Base-by-base conservation (phyloP, 2,329 filamentous ascomycete genomes). In the Ustilaginoidea virens region DNA sequence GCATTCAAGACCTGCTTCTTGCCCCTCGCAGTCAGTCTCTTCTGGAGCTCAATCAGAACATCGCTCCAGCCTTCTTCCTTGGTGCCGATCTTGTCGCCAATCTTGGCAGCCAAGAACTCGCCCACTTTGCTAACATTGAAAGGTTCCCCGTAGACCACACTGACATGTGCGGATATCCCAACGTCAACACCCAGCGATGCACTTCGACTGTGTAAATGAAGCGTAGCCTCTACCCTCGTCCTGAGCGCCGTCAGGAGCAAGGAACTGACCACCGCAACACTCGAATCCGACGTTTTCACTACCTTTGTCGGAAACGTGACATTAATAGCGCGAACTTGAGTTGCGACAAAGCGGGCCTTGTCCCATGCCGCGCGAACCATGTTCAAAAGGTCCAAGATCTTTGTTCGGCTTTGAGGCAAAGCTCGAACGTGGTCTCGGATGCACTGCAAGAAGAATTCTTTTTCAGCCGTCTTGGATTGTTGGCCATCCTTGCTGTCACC, bases 41-140 rank as follows among this genome's bases (percentile, higher is more conserved):
- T 58, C 22, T 65, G 60, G 23, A 77, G 45, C 42, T 74, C 69
- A 12, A 63, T 52, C 11, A 75, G 43, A 9, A 63, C 61, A 37
- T 63, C 59, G 31, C 61, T 62, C 72, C 72, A 77, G 10, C 46
- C 45, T 34, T 57, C 53, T 25, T 48, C 39, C 40, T 49, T 39
- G 32, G 47, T 34, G 37, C 48, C 36, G 32, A 48, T 35, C 50
- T n/a, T 43, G 39, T 26, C 60, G 51, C 43, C 76, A 55, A 47
- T 65, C 61, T 46, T 47, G 20, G 64, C 63, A 9, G 57, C 49
- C 36, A 90, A 45, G 39, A 80, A 85, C 31, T 82, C 77, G n/a
- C 56, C 60, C 59, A 90, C 75, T 51, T 81, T 85, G 28, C 61
- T 67, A 38, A 74, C 70, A 38, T 82, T 80, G 48, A 86, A 85